phyloP scores from a whole-genome alignment of 495 filamentous ascomycete species.

The Aspergillus cavernicola region DNA sequence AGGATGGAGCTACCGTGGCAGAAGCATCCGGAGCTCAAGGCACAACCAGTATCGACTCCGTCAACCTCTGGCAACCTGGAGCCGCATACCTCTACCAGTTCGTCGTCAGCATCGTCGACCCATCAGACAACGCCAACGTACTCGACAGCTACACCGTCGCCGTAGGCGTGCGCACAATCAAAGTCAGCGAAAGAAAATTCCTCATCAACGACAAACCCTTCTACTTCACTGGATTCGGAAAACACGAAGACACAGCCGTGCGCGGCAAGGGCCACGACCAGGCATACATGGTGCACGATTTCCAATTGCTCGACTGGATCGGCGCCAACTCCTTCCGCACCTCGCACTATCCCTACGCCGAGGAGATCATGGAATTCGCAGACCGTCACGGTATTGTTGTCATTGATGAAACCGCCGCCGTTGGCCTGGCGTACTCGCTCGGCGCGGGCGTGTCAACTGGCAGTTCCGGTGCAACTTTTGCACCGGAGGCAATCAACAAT shows the following conservation, averaged over 20 bases:
- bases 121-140: not conserved
- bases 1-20: not conserved
- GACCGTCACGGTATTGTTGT: not conserved
- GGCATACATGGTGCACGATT: slow-evolving; percentile 21
- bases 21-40: not conserved
- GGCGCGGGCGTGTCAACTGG: not conserved
- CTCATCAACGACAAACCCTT: not conserved
- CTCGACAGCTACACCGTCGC: not conserved
- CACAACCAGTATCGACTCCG: not conserved
- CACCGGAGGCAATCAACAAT: not conserved
- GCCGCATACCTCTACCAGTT: not conserved
- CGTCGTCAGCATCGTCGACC: not conserved
- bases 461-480: not conserved
- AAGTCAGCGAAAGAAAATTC: not conserved
- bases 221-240: slow-evolving; percentile 1
- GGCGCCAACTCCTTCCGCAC: slow-evolving; percentile 25
- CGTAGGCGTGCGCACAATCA: not conserved
- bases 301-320: slow-evolving; percentile 20
- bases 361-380: slow-evolving; percentile 22
- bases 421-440: not conserved
- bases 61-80: not conserved
- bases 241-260: not conserved
- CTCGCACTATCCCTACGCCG: slow-evolving; percentile 23
- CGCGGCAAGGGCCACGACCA: slow-evolving; percentile 3
- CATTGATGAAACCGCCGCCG: slow-evolving; percentile 2